Base-by-base conservation (phyloP, 1,284 basidiomycete species). In the Cryptococcus sp. region DNA sequence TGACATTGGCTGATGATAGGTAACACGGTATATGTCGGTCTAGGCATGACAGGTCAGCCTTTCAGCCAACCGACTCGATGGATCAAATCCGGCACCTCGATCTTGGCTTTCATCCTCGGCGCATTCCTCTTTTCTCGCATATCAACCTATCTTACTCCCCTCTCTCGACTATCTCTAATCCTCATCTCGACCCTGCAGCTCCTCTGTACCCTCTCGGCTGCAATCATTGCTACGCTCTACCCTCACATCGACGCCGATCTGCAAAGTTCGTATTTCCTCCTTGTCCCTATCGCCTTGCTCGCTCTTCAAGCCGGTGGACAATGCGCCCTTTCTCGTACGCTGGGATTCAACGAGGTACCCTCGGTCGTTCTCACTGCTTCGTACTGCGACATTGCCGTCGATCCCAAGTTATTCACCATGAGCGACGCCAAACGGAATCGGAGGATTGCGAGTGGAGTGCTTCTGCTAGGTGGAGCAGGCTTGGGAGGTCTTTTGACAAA, bases 311-410 rank as follows among this genome's bases (percentile, higher is more conserved):
- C 55, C 9, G 52, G 52, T 5, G 55, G 55, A n/a, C 55, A 57
- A 37, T 57, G 55, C 36, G 55, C 54, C 19, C 24, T 57, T 11
- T 51, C 49, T 3, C 21, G 55, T 16, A 31, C 48, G 28, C 38
- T 57, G 21, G 55, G 55, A 4, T 57, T 49, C 41, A 33, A 23
- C 25, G 55, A 57, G 40, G 6, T 57, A 26, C 55, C 55, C 2
- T 46, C 46, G 2, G 52, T 57, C 10, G 55, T 57, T 3, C 32
- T 57, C 26, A 57, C 55, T 2, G 48, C 52, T 11, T 49, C 43
- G 9, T 51, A 49, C 43, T 57, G 55, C 26, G 55, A 57, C 51
- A 21, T 57, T 10, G 52, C 39, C 10, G 51, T 54, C 52, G 55
- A 57, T 26, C 37, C 48, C 36, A 47, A 51, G 43, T 26, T 54